A percentile compares a stretch with the other conserved stretches of the same genome.
Conservation (phyloP, 2,329 filamentous ascomycete genomes). For the Ramularia endophylla region DNA sequence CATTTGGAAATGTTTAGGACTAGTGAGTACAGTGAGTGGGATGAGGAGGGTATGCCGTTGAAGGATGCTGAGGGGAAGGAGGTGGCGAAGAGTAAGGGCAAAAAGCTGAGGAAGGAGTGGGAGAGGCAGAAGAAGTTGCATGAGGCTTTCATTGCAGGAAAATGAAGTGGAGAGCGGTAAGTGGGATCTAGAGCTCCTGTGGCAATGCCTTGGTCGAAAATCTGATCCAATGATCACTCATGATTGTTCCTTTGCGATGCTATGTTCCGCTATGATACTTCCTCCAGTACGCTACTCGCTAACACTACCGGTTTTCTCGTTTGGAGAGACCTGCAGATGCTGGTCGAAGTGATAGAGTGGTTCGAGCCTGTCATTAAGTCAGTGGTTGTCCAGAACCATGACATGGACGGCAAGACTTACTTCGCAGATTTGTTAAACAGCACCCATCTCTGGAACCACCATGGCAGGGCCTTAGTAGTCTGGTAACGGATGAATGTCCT, state of each 20-base stretch:
- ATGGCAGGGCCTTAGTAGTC: slow-evolving; percentile 36
- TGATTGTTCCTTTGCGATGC: no score
- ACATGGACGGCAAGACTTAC: no score
- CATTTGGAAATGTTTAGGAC: slow-evolving; percentile 54
- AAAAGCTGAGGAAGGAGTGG: slow-evolving; percentile 86
- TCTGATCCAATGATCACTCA: no score
- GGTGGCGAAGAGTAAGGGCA: slow-evolving; percentile 69
- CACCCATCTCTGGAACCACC: slow-evolving; percentile 37
- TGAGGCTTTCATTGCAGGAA: slow-evolving; percentile 53
- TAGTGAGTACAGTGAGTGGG: slow-evolving; percentile 68
- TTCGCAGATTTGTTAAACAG: slow-evolving; percentile 12
- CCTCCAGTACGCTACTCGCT: no score
- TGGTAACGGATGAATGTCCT: slow-evolving; percentile 29
- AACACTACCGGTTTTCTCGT: no score
- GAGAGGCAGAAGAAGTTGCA: slow-evolving; percentile 82
- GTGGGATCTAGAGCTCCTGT: no score
- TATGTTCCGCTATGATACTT: no score
- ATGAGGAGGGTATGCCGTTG: slow-evolving; percentile 72
- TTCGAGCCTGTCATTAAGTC: slow-evolving; percentile 4
- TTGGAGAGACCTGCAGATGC: neutral
- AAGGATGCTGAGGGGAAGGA: slow-evolving; percentile 73
- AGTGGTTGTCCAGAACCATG: neutral
- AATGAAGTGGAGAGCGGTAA: no score
- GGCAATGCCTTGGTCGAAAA: no score
- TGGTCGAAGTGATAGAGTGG: slow-evolving; percentile 16